Evolutionary conservation across 2,329 filamentous ascomycete genomes (phyloP), one percentile per base, ranked within the genome.

Genomic region (Trichoderma brevicompactum): DNA sequence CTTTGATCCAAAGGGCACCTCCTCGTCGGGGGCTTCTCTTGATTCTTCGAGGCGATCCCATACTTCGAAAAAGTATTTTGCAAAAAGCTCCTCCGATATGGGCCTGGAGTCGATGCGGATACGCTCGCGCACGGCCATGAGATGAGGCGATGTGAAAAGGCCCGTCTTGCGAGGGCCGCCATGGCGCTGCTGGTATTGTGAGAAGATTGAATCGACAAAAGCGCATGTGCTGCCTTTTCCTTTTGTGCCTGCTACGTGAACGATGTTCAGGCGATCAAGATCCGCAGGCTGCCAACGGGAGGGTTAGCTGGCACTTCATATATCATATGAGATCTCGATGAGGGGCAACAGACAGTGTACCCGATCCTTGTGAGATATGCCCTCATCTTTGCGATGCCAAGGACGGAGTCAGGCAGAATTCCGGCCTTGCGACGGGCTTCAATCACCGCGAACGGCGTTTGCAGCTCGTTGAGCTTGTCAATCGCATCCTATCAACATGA

Each of bases 361-460:
- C 93, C 92, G 72, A 95, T 87, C 69, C 89, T 89, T 64, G 82
- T 80, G 73, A 92, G 86, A 84, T 92, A 96, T 67, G 88, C 85
- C 69, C 87, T 83, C 87, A 96, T 96, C 76, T 97, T 91, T 2
- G 87, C 85, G 54, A 52, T 63, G 13, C 95, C 87, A 8, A 91
- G 81, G 64, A 83, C 82, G 66, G 87, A 82, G 77, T 95, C 91
- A 72, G 91, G 87, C 34, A 83, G 85, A 68, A 88, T 81, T 19
- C 92, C 91, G 17, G 89, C 90, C 75, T 91, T 91, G 63, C 88
- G 85, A 59, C 95, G 88, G 58, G 89, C 88, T 74, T 96, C 88
- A 17, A 97, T 85, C 59, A 92, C 85, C 55, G 90, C 86, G 74
- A 90, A 94, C 60, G 96, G 96, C 48, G 91, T 92, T 77, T 99